Percentiles rank a stretch among this genome's conserved stretches.
These are phyloP conservation scores for Aspergillus phoenicis DNA, from an alignment of 2,329 filamentous ascomycete genomes.

Conservation along the genomic window DNA sequence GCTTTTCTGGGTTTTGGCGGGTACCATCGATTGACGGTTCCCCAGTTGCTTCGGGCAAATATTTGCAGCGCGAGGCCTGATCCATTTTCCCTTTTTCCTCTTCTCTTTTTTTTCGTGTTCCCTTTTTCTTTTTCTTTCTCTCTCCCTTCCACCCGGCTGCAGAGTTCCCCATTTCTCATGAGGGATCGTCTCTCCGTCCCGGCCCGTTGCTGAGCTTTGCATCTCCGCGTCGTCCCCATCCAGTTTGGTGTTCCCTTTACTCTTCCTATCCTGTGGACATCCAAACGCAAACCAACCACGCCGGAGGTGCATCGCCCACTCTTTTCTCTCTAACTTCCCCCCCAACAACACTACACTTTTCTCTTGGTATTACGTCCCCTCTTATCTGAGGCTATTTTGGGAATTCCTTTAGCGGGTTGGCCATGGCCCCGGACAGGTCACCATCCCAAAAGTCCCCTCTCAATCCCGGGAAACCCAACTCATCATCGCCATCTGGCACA, in stretches of 20 bases:
- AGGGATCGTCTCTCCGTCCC: conserved; percentile 29
- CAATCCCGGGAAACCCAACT: conserved; percentile 32
- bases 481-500: conserved; percentile 20
- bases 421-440: conserved; percentile 37
- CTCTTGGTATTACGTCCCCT: conserved; percentile 1
- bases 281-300: conserved; percentile 13
- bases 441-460: conserved; percentile 27
- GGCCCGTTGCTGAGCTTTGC: conserved; percentile 30
- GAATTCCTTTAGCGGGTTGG: conserved; percentile 28
- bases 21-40: not conserved
- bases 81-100: conserved; percentile 18
- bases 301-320: conserved; percentile 23
- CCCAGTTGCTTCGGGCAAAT: conserved; percentile 9
- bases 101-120: conserved; percentile 20
- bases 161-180: conserved; percentile 22
- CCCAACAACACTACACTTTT: not conserved
- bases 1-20: conserved; percentile 1
- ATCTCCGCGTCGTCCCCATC: conserved; percentile 22
- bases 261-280: conserved; percentile 13
- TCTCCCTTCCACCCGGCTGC: conserved; percentile 19
- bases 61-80: conserved; percentile 1
- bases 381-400: conserved; percentile 18
- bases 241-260: conserved; percentile 23
- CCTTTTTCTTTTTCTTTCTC: conserved; percentile 6
- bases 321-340: not conserved